Percentiles rank a stretch among this genome's conserved stretches.
Conservation (phyloP, 2,329 filamentous ascomycete genomes). For the Diaporthe longicolla region DNA sequence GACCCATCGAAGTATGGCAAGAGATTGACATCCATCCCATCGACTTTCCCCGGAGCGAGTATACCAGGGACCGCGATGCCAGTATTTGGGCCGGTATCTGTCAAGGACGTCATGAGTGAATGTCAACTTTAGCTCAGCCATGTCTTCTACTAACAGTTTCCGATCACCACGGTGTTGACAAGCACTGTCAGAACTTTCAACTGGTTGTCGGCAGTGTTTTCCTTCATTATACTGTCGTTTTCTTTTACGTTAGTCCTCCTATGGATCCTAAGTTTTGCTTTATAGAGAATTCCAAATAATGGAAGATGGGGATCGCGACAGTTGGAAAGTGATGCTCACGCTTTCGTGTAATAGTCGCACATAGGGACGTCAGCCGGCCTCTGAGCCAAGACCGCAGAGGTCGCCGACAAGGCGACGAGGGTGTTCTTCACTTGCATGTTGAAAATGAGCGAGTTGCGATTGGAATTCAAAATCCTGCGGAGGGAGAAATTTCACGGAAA, state of each 20-base stretch:
- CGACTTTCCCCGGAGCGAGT: constrained; percentile 63
- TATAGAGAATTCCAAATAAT: too few relatives aligned
- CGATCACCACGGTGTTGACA: constrained; percentile 75
- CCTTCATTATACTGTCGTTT: constrained; percentile 59
- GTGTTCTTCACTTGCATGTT: constrained; percentile 50
- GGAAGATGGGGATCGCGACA: too few relatives aligned
- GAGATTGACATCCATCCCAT: constrained; percentile 68
- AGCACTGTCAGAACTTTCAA: constrained; percentile 67
- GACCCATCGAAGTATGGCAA: constrained; percentile 71
- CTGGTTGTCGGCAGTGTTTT: constrained; percentile 73
- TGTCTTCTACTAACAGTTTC: constrained; percentile 63
- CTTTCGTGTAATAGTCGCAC: constrained; percentile 75
- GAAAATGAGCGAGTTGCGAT: neutral
- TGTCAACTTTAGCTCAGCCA: constrained; percentile 4
- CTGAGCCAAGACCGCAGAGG: constrained; percentile 55
- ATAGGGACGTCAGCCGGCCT: constrained; percentile 65
- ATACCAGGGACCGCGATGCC: constrained; percentile 70
- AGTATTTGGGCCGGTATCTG: constrained; percentile 67
- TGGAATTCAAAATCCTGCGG: neutral
- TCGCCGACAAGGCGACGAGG: constrained; percentile 47
- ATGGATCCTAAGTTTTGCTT: too few relatives aligned
- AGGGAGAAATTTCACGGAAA: too few relatives aligned
- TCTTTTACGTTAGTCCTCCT: too few relatives aligned
- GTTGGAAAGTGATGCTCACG: constrained; percentile 42
- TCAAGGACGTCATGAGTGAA: neutral